These are phyloP conservation scores for Coffea humblotiana DNA, from an alignment of 305 asterid species.

Conservation along the genomic window DNA sequence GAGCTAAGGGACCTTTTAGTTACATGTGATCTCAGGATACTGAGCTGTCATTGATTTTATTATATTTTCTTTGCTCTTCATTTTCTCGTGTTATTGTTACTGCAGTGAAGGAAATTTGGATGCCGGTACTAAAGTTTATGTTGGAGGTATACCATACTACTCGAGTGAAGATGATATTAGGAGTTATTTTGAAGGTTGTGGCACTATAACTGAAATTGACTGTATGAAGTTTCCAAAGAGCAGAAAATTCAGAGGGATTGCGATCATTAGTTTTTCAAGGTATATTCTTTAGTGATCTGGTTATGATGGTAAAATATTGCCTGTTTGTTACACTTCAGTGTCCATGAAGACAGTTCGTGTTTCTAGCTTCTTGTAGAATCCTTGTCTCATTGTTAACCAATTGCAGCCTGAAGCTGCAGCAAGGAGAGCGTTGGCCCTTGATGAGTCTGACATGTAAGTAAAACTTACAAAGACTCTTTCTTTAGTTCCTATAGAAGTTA, in stretches of 20 bases:
- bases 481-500: not conserved
- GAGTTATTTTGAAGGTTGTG: conserved; percentile 92
- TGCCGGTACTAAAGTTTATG: conserved; percentile 64
- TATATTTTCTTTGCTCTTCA: conserved; percentile 10
- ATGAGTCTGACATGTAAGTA: conserved; percentile 94
- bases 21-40: not conserved
- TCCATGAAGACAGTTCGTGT: too few species aligned
- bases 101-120: conserved; percentile 46
- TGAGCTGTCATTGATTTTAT: not conserved
- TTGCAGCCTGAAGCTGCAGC: conserved; percentile 95
- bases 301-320: too few species aligned
- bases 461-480: not conserved
- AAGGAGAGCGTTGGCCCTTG: conserved; percentile 89
- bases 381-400: conserved; percentile 14
- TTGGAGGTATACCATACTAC: conserved; percentile 96
- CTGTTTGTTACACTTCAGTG: too few species aligned
- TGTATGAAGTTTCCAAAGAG: conserved; percentile 87
- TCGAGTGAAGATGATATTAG: conserved; percentile 92
- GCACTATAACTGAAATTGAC: conserved; percentile 74
- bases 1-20: not conserved
- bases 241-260: conserved; percentile 97
- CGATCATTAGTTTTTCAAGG: conserved; percentile 87
- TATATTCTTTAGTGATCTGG: conserved; percentile 23
- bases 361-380: not conserved
- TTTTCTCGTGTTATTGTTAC: conserved; percentile 10